A percentile compares a stretch with the other conserved stretches of the same genome.
Evolutionary conservation across 1,284 basidiomycete species (phyloP).

Genomic region (Rhodotorula glutinis): DNA sequence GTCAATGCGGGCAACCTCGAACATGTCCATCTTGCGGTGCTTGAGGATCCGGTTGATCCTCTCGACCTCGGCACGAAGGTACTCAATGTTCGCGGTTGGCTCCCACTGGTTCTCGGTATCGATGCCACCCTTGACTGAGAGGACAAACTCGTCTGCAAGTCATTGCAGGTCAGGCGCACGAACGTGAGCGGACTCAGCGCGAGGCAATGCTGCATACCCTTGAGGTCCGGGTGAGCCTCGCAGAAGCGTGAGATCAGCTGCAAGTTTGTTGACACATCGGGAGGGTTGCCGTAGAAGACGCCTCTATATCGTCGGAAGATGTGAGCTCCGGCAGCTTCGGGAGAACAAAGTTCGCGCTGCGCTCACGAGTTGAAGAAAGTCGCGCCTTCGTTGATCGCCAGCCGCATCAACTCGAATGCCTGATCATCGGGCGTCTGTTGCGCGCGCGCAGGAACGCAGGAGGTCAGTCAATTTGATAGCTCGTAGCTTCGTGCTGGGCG

Average conservation of each 20-base stretch:
- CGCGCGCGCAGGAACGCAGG: too few species aligned
- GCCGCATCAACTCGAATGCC: constrained; percentile 39
- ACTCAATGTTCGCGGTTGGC: constrained; percentile 34
- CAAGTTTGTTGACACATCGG: constrained; percentile 21
- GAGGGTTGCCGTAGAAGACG: constrained; percentile 39
- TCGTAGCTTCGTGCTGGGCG: too few species aligned
- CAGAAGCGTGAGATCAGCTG: constrained; percentile 42
- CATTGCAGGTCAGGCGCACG: neutral
- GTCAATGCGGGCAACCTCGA: constrained; percentile 39
- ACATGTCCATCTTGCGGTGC: constrained; percentile 45
- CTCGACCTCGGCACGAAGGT: constrained; percentile 36
- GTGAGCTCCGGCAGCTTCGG: too few species aligned
- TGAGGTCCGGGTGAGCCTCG: constrained; percentile 41
- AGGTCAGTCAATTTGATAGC: too few species aligned
- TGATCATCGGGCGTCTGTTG: constrained; percentile 38
- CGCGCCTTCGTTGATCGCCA: constrained; percentile 20
- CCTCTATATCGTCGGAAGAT: neutral
- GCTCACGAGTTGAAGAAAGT: constrained; percentile 21
- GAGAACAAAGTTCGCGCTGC: too few species aligned
- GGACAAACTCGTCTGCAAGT: constrained; percentile 35
- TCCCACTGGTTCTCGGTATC: constrained; percentile 6
- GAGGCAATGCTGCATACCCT: constrained; percentile 2
- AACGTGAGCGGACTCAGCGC: neutral
- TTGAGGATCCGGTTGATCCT: constrained; percentile 40
- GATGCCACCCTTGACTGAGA: constrained; percentile 45